Base-by-base conservation (phyloP, 2,329 filamentous ascomycete species). In the Fusarium chuoi region DNA sequence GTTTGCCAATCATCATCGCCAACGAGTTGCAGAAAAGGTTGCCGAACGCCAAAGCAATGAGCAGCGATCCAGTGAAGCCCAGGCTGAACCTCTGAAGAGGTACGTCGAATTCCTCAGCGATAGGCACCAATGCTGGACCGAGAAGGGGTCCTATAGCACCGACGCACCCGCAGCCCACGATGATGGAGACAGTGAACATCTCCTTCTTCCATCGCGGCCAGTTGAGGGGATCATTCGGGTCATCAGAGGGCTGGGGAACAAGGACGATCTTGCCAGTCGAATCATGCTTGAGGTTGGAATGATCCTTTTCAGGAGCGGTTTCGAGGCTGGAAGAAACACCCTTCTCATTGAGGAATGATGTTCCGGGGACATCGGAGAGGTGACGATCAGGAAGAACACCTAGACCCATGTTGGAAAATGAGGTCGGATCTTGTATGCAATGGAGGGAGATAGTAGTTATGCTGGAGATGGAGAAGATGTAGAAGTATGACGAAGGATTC, bases 1-100 rank as follows among this genome's bases (percentile, higher is more conserved):
- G n/a, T 7, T 63, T 63, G n/a, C 61, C 61, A 9, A 63, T 18
- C 14, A 63, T 59, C 61, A 63, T 63, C 6, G 61, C 61, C 9
- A 63, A 4, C 0, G 61, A 63, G 35, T 63, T 63, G 7, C 55
- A 63, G 11, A 63, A 42, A 2, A 63, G 55, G 7, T 63, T 63
- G 1, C 54, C n/a, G 0, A 63, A 41, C 1, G 61, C 61, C n/a
- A 63, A 24, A 2, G 42, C 13, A 2, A 63, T 61, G 2, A 63
- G 35, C 3, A 63, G 54, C 1, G 61, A 4, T 0, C 61, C 61
- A 3, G 61, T 61, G n/a, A 15, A 63, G 1, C 61, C 61, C 0
- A 63, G 3, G 0, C 18, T 35, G 12, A 63, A 63, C 3, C 0
- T 61, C 28, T 63, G 61, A 0, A 63, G 54, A 10, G 61, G 15